Evolutionary conservation across 2,329 filamentous ascomycete species (phyloP), one percentile per base, ranked within the genome.

Genomic region (Colletotrichum sp.): DNA sequence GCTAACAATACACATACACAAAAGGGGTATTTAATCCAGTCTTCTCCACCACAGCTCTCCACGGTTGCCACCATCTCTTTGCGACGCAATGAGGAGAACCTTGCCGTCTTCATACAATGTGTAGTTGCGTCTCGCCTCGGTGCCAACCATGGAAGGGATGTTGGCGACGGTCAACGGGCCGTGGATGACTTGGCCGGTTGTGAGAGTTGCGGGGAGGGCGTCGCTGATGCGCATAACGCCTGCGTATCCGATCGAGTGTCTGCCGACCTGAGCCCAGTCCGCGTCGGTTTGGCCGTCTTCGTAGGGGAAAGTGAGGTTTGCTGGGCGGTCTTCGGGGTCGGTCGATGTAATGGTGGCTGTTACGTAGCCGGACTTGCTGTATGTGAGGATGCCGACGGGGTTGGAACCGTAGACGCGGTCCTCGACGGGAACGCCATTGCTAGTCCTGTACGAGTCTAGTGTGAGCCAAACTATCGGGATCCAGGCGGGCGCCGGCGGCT

Each of bases 281-380:
- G 75, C 76, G 24, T 81, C 79, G 3, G 79, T 66, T 63, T 80
- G 79, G 27, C 75, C 64, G 8, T 75, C 76, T 21, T 76, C 66
- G 38, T 58, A 66, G 5, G 76, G 76, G 33, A 77, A 80, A 0
- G 80, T 78, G 2, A 81, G 68, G 63, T 73, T 66, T 1, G 33
- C 63, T 0, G 80, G 80, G 2, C 80, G 79, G 68, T 79, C 75
- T 59, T 78, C 76, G 16, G 76, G 57, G 57, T 78, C 75, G 8
- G 79, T 77, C 11, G 80, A 79, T 33, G 79, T 78, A 64, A 79
- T 78, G 24, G 77, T 81, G 13, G 80, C 79, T 1, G 80, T 76
- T 77, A 81, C 78, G 68, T 74, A 80, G 36, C 78, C 77, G 4
- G 76, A 73, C 11, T 76, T 38, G 43, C 75, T 78, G 76, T 81